Evolutionary conservation across 805 yeast species (phyloP).

Genomic region (Kluyveromyces nonfermentans): DNA sequence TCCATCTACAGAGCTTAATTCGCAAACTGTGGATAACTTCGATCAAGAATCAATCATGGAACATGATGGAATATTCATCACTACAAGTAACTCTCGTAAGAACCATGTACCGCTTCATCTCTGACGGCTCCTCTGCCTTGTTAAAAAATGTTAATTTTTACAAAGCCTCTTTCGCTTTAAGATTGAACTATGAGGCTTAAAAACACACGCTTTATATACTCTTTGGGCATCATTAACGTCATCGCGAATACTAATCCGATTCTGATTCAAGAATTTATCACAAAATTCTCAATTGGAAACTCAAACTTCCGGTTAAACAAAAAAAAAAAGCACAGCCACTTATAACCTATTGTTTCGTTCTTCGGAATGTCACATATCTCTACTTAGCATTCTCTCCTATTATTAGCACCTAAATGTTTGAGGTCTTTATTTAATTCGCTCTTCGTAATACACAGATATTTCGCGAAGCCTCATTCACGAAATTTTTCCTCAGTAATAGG

Average conservation of each 20-base stretch:
- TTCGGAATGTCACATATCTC: background rate
- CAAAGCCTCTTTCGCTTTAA: no score
- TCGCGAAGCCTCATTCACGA: background rate
- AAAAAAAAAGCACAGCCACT: no score
- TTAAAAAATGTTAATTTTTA: no score
- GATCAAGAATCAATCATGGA: conserved; percentile 17
- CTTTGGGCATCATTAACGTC: background rate
- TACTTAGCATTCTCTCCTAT: background rate
- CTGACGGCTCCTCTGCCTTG: no score
- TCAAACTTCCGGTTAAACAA: background rate
- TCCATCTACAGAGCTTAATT: conserved; percentile 26
- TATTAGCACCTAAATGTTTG: background rate
- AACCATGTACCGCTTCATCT: background rate
- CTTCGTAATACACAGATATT: background rate
- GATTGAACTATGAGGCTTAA: background rate
- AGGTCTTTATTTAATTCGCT: background rate
- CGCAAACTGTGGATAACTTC: conserved; percentile 22
- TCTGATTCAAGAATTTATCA: no score
- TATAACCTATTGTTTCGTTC: background rate
- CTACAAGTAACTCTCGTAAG: background rate
- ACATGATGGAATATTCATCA: conserved; percentile 1
- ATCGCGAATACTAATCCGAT: background rate
- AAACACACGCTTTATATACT: background rate
- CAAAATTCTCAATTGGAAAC: no score
- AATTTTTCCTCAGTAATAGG: background rate